phyloP scores from a whole-genome alignment of 208 protist genomes.

The Acanthamoeba triangularis region DNA sequence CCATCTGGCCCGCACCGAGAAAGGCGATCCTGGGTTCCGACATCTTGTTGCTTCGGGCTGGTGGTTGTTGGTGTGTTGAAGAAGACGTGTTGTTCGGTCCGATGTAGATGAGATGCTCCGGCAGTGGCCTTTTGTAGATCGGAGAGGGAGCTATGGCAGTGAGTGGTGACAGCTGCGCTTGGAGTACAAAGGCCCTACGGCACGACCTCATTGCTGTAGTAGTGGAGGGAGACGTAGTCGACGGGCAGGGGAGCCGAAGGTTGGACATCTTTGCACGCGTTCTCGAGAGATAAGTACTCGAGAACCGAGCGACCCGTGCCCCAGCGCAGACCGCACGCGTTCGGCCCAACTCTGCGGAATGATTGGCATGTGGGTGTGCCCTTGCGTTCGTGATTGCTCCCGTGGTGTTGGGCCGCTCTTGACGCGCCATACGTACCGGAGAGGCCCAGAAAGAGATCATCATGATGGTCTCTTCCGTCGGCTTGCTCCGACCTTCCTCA shows the following conservation, averaged over 20 bases:
- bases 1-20: conserved; percentile 97
- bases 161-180: background rate
- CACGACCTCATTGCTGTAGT: background rate
- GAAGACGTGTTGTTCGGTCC: background rate
- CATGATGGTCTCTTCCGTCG: too few species aligned
- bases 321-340: background rate
- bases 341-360: background rate
- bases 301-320: background rate
- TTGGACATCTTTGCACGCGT: background rate
- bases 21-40: conserved; percentile 91
- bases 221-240: background rate
- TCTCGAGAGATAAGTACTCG: background rate
- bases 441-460: too few species aligned
- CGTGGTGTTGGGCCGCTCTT: too few species aligned
- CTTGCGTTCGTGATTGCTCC: background rate
- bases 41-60: background rate
- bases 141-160: background rate
- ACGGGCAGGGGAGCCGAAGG: background rate
- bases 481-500: too few species aligned
- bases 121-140: background rate
- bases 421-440: too few species aligned
- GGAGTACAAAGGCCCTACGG: conserved; percentile 18
- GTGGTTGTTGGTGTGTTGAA: background rate
- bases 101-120: background rate
- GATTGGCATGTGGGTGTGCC: background rate